Evolutionary conservation across 2,329 filamentous ascomycete genomes (phyloP).

Genomic region (Phialocephala subalpina): DNA sequence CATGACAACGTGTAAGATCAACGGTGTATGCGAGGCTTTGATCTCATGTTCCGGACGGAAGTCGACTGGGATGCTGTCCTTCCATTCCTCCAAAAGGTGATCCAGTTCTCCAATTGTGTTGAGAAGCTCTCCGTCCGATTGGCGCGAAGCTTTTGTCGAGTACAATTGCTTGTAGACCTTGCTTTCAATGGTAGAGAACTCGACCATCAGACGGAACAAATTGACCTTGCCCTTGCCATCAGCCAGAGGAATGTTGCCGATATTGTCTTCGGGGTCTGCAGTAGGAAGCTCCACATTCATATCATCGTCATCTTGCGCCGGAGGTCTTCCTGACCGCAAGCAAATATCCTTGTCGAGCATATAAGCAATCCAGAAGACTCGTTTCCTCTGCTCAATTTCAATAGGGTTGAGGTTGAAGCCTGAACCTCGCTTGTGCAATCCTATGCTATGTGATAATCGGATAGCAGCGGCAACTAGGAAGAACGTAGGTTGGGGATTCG

Average conservation of each 20-base stretch:
- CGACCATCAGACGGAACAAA: constrained; percentile 90
- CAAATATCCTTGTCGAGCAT: constrained; percentile 79
- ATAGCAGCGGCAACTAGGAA: constrained; percentile 92
- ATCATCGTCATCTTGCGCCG: constrained; percentile 78
- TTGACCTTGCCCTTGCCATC: constrained; percentile 95
- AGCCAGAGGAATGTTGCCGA: constrained; percentile 90
- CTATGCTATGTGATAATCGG: constrained; percentile 90
- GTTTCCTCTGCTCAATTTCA: constrained; percentile 89
- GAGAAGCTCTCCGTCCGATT: constrained; percentile 90
- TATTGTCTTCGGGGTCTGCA: constrained; percentile 88
- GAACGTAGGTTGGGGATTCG: constrained; percentile 94
- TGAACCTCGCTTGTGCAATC: constrained; percentile 90
- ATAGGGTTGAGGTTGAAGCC: constrained; percentile 93
- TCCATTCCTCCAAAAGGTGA: constrained; percentile 91
- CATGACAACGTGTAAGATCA: constrained; percentile 94
- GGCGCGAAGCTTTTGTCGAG: constrained; percentile 88
- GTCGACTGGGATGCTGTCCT: constrained; percentile 92
- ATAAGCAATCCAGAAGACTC: constrained; percentile 82
- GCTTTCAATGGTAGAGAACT: constrained; percentile 90
- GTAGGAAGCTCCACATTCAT: constrained; percentile 98
- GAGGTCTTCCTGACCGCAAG: constrained; percentile 74
- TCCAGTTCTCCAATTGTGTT: constrained; percentile 97
- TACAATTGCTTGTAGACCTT: constrained; percentile 94
- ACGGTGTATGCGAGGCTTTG: constrained; percentile 86
- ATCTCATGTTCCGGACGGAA: constrained; percentile 98